Evolutionary conservation across 2,329 filamentous ascomycete species (phyloP), one percentile per base, ranked within the genome.

Genomic region (Pseudogymnoascus sp.): DNA sequence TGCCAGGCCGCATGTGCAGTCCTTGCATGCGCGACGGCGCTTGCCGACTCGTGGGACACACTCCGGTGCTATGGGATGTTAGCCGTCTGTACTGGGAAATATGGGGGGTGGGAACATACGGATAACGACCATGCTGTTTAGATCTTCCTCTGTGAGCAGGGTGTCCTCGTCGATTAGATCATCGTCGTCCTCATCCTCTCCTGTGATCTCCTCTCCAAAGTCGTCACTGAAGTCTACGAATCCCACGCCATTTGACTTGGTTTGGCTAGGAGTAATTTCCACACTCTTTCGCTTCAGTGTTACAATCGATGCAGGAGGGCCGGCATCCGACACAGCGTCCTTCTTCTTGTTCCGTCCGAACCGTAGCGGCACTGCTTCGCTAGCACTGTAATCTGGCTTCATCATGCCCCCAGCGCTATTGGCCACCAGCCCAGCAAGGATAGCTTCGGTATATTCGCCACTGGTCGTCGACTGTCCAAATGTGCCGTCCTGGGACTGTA

Each of bases 1-100:
- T 24, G 93, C 91, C 26, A 99, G 85, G 60, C 95, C 95, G 73
- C 95, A 99, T 7, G 90, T 93, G 80, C 95, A 99, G 79, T 99
- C 95, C 78, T 99, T 98, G 82, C 95, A 99, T 64, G 95, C 92
- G 66, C 93, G 88, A 62, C 93, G 89, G 69, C 93, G 88, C 80
- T 96, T 96, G 64, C 90, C 91, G 50, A 88, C 83, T 77, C 95
- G 91, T 59, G 93, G 93, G 64, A 88, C 86, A 76, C 95, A 99
- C 74, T 96, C 91, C 26, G 88, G 84, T 61, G 95, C 93, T 90
- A 67, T 61, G 40, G 62, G 46, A 16, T 46, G 37, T 63, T 68
- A 61, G 63, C 40, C 59, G 14, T 35, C 26, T 50, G 16, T 38
- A 26, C 65, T 40, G 10, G 14, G 61, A 53, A 11, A 50, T 7